phyloP scores from a whole-genome alignment of 306 rosid species.

The Astragalus membranaceus region DNA sequence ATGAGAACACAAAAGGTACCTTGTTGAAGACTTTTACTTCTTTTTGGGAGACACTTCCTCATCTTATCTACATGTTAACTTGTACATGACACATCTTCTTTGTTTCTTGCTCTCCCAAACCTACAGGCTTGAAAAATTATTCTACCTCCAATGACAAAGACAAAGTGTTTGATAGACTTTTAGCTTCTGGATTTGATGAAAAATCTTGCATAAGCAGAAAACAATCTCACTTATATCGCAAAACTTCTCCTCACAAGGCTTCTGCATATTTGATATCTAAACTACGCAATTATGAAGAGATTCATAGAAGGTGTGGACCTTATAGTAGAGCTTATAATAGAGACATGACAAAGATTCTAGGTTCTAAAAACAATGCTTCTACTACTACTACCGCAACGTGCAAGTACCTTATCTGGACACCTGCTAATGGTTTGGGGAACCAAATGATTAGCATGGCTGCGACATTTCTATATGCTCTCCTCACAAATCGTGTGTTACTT shows the following conservation, averaged over 20 bases:
- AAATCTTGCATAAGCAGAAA: slow-evolving; percentile 44
- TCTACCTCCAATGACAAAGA: slow-evolving; percentile 11
- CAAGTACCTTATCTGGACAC: slow-evolving; percentile 51
- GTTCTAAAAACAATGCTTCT: slow-evolving; percentile 11
- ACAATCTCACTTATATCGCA: slow-evolving; percentile 37
- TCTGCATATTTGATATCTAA: slow-evolving; percentile 47
- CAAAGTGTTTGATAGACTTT: slow-evolving; percentile 42
- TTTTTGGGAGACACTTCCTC: too few species aligned
- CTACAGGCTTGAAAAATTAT: background rate
- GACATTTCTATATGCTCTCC: slow-evolving; percentile 55
- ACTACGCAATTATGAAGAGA: slow-evolving; percentile 48
- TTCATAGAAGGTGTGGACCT: slow-evolving; percentile 50
- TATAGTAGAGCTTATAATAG: slow-evolving; percentile 27
- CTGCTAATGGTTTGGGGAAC: slow-evolving; percentile 57
- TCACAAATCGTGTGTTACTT: slow-evolving; percentile 46
- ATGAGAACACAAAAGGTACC: background rate
- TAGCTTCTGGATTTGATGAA: slow-evolving; percentile 40
- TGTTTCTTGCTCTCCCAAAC: background rate
- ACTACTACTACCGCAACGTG: slow-evolving; percentile 20
- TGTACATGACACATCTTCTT: background rate
- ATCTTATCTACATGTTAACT: background rate
- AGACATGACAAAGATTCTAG: slow-evolving; percentile 23
- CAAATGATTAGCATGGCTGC: slow-evolving; percentile 46
- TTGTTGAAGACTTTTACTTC: background rate
- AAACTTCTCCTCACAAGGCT: slow-evolving; percentile 34